Evolutionary conservation across 2,329 filamentous ascomycete genomes (phyloP), one percentile per base, ranked within the genome.

Genomic region (Zymoseptoria passerinii): DNA sequence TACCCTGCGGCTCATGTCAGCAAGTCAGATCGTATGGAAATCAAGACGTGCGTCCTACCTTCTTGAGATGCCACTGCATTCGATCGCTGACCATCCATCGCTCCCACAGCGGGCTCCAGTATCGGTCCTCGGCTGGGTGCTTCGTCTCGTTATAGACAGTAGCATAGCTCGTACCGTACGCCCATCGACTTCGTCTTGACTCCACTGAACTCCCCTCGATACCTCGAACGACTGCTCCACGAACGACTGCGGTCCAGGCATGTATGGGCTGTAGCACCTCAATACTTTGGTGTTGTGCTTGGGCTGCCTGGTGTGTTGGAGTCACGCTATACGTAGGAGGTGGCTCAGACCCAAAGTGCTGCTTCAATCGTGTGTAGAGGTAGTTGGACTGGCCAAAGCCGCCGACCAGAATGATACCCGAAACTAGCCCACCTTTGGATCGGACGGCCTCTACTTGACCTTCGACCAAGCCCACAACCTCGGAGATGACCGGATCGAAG

Each of bases 11-110:
- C 50, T 19, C n/a, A 28, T 27, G 53, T 63, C 50, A 63, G 57
- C 48, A 54, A 13, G 23, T n/a, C 44, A 40, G 16, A 20, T 20
- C 9, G 18, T 2, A 23, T 8, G 19, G 18, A 2, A 27, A 19
- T 29, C 8, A 18, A 52, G 8, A 8, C 28, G 27, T 48, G 27
- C 35, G 57, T 73, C 78, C 65, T 67, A 85, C 86, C 81, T 90
- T 90, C 61, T 84, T 83, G 70, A 91, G 89, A 72, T 91, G 88
- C 89, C 89, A 92, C 73, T 90, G 87, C 87, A 92, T 91, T 52
- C 88, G 80, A 71, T 92, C 87, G 51, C 82, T 85, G 6, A 92
- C 88, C 87, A 90, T 91, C 87, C 87, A 91, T 53, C 87, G 75
- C 74, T 91, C 87, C 87, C 87, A 90, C 23, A 91, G 72, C 5